These are phyloP conservation scores for Zasmidium citrigriseum DNA, from an alignment of 2,329 filamentous ascomycete species.

Conservation along the genomic window DNA sequence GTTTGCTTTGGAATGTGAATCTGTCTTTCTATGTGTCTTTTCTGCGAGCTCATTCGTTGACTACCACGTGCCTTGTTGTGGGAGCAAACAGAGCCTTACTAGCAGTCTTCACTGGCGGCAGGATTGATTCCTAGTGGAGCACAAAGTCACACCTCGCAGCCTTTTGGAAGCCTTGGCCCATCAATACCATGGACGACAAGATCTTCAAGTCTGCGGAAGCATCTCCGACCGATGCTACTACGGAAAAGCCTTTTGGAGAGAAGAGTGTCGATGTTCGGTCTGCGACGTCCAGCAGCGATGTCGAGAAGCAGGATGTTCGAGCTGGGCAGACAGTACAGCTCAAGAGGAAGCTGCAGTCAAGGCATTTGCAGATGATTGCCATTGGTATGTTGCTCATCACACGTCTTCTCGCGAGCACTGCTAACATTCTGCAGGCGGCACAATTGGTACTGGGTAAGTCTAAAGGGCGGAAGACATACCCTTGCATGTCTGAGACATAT, in stretches of 20 bases:
- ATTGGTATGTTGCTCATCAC: conserved; percentile 24
- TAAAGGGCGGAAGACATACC: no score
- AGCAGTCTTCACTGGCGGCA: not conserved
- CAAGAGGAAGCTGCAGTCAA: conserved; percentile 36
- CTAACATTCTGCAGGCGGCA: conserved; percentile 13
- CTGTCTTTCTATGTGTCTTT: not conserved
- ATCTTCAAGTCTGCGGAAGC: conserved; percentile 15
- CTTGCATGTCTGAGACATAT: no score
- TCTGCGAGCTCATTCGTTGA: conserved; percentile 4
- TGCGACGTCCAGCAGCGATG: conserved; percentile 15
- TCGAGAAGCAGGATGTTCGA: conserved; percentile 16
- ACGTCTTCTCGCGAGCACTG: not conserved
- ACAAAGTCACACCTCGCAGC: not conserved
- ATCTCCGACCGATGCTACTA: conserved; percentile 1
- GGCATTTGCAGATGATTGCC: conserved; percentile 42
- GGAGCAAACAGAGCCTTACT: no score
- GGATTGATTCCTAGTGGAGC: not conserved
- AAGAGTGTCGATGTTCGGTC: conserved; percentile 13
- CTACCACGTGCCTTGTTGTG: not conserved
- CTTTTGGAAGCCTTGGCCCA: not conserved
- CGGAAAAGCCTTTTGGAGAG: conserved; percentile 3
- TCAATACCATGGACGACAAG: conserved; percentile 10
- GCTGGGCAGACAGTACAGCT: conserved; percentile 35
- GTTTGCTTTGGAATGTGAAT: not conserved
- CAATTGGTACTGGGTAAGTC: conserved; percentile 37